These are phyloP conservation scores for Marasmius sp. DNA, from an alignment of 1,284 basidiomycete species.

Conservation along the genomic window DNA sequence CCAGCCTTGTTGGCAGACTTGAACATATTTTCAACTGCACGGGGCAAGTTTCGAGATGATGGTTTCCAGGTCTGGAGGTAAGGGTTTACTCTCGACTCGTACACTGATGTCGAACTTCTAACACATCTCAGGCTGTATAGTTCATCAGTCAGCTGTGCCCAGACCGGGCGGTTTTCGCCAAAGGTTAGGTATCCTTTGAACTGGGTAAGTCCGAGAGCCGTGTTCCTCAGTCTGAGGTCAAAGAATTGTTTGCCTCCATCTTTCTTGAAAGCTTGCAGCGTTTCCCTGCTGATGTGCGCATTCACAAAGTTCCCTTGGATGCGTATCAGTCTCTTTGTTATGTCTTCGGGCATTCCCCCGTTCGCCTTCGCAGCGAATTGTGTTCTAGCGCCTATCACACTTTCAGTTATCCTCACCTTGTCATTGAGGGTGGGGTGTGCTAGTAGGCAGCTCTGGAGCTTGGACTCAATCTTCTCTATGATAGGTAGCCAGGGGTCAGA, in stretches of 20 bases:
- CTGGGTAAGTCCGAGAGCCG: slow-evolving; percentile 26
- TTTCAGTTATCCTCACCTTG: neutral
- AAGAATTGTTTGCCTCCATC: slow-evolving; percentile 14
- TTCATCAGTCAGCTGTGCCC: slow-evolving; percentile 19
- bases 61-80: slow-evolving; percentile 5
- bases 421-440: too few species aligned
- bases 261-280: neutral
- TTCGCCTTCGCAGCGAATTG: too few species aligned
- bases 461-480: slow-evolving; percentile 2
- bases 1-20: neutral
- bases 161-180: too few species aligned
- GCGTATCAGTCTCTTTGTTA: neutral
- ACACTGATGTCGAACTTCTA: neutral
- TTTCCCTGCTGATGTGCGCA: neutral
- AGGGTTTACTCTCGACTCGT: neutral
- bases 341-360: neutral
- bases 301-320: neutral
- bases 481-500: slow-evolving; percentile 17
- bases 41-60: neutral
- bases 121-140: neutral
- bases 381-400: neutral
- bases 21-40: neutral
- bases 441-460: neutral
- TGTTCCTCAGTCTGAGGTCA: slow-evolving; percentile 21
- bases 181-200: slow-evolving; percentile 19